Evolutionary conservation across 164 flowering plant species (phyloP), one percentile per base, ranked within the genome.

Genomic region (Aristolochia contorta): DNA sequence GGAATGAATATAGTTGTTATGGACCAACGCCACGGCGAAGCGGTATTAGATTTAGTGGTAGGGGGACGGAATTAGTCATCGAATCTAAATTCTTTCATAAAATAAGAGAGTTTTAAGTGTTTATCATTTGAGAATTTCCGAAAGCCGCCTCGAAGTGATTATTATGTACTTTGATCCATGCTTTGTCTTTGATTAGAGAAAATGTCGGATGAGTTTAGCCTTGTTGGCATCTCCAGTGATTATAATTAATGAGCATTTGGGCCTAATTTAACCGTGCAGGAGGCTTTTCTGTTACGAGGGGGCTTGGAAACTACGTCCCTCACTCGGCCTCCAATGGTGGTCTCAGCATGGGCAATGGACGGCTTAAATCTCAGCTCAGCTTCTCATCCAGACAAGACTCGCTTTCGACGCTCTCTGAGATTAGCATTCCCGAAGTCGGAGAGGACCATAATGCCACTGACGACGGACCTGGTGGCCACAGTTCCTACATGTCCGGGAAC

Each of bases 361-460:
- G 84, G 64, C 64, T 89, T 74, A 86, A 79, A 64, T 67, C 89
- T 49, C 87, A 83, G 53, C 65, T 86, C 70, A 86, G 89, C 78
- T 89, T 86, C 78, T 83, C 86, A 15, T 4, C 43, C 43, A 58
- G 86, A 53, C 84, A 80, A 70, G 96, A 86, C 67, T 79, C 86
- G 15, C 87, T 84, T 33, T 82, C 92, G 21, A 90, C 79, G 57
- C 76, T 86, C 14, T 81, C 92, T 10, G 90, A 84, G 67, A 59
- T 58, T 24, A 52, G 62, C 63, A 65, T 65, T 21, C 51, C 68
- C 3, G 63, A 59, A 9, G 79, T 75, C 9, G 74, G 74, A 20
- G 85, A 82, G 71, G 77, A 79, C 33, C 77, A 75, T 50, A 59
- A 72, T 53, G 73, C 69, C 58, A 66, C 76, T 1, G 77, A 67